A percentile compares a stretch with the other conserved stretches of the same genome.
These are phyloP conservation scores for Candida sp. DNA, from an alignment of 1,139 yeast genomes.

Conservation along the genomic window DNA sequence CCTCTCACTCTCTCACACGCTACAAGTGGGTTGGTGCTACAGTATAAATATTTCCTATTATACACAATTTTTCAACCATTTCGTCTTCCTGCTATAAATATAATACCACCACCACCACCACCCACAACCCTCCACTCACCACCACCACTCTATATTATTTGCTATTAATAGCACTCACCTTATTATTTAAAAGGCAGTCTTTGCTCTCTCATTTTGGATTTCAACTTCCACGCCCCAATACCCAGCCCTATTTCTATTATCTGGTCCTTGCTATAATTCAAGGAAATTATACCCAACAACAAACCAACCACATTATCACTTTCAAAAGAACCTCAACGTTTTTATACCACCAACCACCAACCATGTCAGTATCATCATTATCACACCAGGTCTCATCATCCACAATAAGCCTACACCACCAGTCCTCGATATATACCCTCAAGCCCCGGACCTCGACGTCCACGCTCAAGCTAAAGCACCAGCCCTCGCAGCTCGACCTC, in stretches of 20 bases:
- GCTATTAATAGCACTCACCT: neutral
- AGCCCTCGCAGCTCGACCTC: conserved; percentile 64
- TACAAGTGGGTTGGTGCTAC: neutral
- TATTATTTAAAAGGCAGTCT: neutral
- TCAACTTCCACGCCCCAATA: neutral
- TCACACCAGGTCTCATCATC: neutral
- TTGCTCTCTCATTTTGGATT: neutral
- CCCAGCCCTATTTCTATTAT: no score
- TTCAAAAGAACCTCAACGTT: neutral
- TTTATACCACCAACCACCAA: neutral
- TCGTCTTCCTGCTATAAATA: neutral
- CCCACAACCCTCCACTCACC: neutral
- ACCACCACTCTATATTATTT: neutral
- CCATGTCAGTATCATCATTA: conserved; percentile 1
- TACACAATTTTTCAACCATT: neutral
- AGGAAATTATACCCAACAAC: neutral
- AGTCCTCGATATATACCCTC: conserved; percentile 1
- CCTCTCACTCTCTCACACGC: neutral
- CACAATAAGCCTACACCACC: neutral
- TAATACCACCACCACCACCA: neutral
- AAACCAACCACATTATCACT: neutral
- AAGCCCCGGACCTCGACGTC: neutral
- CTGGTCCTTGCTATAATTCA: neutral
- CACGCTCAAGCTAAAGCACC: conserved; percentile 15
- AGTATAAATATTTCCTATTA: neutral